Evolutionary conservation across 495 filamentous ascomycete species (phyloP).

Genomic region (Amphirosellinia nigrospora): DNA sequence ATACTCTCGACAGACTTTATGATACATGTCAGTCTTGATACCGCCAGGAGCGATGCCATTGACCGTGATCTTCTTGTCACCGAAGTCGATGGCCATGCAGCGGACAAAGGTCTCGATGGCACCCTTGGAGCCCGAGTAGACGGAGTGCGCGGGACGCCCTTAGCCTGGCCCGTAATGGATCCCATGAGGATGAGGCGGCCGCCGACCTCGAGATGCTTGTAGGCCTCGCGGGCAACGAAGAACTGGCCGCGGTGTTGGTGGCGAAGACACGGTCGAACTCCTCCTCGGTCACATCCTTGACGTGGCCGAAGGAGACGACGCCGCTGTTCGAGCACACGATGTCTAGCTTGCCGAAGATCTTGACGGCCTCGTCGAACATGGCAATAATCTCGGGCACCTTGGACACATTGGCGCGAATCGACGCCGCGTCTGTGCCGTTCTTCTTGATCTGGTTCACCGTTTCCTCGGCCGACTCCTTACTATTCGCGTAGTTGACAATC

Average conservation of each 20-base stretch:
- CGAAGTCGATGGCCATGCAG: slow-evolving; percentile 75
- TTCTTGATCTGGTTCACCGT: slow-evolving; percentile 60
- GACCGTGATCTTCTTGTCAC: slow-evolving; percentile 74
- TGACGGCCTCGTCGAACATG: slow-evolving; percentile 62
- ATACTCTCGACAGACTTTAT: slow-evolving; percentile 65
- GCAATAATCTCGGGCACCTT: slow-evolving; percentile 65
- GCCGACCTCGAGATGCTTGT: slow-evolving; percentile 68
- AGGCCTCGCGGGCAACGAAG: slow-evolving; percentile 80
- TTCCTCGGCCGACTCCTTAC: slow-evolving; percentile 64
- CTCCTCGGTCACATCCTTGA: slow-evolving; percentile 73
- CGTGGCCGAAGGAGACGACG: slow-evolving; percentile 66
- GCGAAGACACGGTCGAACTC: slow-evolving; percentile 79
- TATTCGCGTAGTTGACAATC: slow-evolving; percentile 78
- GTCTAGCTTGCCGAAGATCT: slow-evolving; percentile 71
- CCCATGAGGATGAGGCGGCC: slow-evolving; percentile 72
- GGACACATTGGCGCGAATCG: slow-evolving; percentile 79
- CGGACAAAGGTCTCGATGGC: slow-evolving; percentile 81
- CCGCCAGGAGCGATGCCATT: slow-evolving; percentile 79
- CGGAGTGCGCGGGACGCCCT: slow-evolving; percentile 71
- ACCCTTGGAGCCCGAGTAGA: slow-evolving; percentile 80
- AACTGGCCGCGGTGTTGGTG: slow-evolving; percentile 82
- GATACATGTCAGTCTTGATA: slow-evolving; percentile 82
- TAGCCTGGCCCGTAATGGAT: slow-evolving; percentile 57
- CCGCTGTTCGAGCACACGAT: slow-evolving; percentile 77
- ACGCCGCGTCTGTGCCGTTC: slow-evolving; percentile 62